These are phyloP conservation scores for Lodderomyces jiufengensis DNA, from an alignment of 1,139 yeast genomes.

Conservation along the genomic window DNA sequence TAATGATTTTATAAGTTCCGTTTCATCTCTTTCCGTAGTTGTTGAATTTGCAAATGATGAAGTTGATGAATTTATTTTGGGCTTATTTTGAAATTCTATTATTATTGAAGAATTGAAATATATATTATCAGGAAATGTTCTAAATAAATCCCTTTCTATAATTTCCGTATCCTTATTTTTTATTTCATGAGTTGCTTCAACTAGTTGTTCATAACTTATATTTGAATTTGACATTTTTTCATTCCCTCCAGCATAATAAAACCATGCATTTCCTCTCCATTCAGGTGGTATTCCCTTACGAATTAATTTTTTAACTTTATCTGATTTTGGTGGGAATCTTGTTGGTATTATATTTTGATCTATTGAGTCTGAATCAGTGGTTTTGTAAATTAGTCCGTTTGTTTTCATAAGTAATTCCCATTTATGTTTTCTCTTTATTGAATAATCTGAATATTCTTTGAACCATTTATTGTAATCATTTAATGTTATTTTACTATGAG, in stretches of 20 bases:
- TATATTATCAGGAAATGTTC: constrained; percentile 92
- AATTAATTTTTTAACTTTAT: constrained; percentile 75
- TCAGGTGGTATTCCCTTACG: constrained; percentile 94
- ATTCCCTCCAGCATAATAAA: constrained; percentile 89
- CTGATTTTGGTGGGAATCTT: constrained; percentile 81
- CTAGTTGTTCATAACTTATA: constrained; percentile 71
- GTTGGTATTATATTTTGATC: constrained; percentile 20
- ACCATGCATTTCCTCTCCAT: constrained; percentile 98
- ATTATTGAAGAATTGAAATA: constrained; percentile 47
- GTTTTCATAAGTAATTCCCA: constrained; percentile 68
- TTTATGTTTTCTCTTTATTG: constrained; percentile 61
- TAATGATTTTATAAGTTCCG: constrained; percentile 64
- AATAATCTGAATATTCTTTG: constrained; percentile 58
- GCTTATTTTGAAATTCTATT: not conserved
- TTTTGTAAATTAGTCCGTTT: constrained; percentile 52
- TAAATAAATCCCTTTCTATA: constrained; percentile 85
- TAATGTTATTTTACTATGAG: constrained; percentile 41
- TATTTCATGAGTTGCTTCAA: constrained; percentile 47
- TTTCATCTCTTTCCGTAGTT: constrained; percentile 32
- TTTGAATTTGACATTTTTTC: constrained; percentile 65
- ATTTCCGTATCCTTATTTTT: constrained; percentile 79
- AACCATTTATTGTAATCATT: constrained; percentile 76
- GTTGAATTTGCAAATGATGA: not conserved
- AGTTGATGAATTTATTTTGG: not conserved
- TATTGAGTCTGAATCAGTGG: constrained; percentile 25